phyloP scores from a whole-genome alignment of 1,139 yeast species.

The Suhomyces wounanorum region DNA sequence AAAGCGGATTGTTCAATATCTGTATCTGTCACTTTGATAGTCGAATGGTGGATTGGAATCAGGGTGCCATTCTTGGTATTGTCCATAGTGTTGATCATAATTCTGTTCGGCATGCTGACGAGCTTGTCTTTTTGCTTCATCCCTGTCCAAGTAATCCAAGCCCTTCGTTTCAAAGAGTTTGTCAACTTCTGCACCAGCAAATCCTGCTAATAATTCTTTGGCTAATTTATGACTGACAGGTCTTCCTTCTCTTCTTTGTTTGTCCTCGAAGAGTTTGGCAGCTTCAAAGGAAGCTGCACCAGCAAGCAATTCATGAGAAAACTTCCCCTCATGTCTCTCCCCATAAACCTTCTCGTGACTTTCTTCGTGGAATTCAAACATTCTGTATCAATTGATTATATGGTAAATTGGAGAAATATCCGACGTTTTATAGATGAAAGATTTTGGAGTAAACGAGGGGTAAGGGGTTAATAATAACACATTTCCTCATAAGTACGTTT shows the following conservation, averaged over 20 bases:
- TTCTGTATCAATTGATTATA: slow-evolving; percentile 1
- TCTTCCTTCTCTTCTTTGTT: slow-evolving; percentile 36
- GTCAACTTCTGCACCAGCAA: slow-evolving; percentile 39
- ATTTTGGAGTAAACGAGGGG: no score
- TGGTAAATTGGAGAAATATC: not conserved
- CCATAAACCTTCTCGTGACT: slow-evolving; percentile 30
- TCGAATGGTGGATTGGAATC: slow-evolving; percentile 30
- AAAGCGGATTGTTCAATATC: not conserved
- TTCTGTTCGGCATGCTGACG: slow-evolving; percentile 22
- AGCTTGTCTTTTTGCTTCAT: slow-evolving; percentile 29
- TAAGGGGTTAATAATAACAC: no score
- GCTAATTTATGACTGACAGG: slow-evolving; percentile 35
- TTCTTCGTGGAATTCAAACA: slow-evolving; percentile 24
- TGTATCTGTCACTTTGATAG: slow-evolving; percentile 25
- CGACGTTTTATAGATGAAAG: not conserved
- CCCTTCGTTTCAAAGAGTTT: slow-evolving; percentile 38
- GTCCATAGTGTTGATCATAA: slow-evolving; percentile 35
- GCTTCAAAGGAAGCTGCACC: slow-evolving; percentile 41
- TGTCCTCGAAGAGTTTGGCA: slow-evolving; percentile 34
- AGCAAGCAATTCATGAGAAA: slow-evolving; percentile 35
- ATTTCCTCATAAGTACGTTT: no score
- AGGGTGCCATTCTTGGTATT: slow-evolving; percentile 31
- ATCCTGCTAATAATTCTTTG: slow-evolving; percentile 32
- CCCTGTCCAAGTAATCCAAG: slow-evolving; percentile 35
- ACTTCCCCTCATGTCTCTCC: slow-evolving; percentile 32